Evolutionary conservation across 148 eudicot genomes (phyloP).

Genomic region (Silene latifolia): DNA sequence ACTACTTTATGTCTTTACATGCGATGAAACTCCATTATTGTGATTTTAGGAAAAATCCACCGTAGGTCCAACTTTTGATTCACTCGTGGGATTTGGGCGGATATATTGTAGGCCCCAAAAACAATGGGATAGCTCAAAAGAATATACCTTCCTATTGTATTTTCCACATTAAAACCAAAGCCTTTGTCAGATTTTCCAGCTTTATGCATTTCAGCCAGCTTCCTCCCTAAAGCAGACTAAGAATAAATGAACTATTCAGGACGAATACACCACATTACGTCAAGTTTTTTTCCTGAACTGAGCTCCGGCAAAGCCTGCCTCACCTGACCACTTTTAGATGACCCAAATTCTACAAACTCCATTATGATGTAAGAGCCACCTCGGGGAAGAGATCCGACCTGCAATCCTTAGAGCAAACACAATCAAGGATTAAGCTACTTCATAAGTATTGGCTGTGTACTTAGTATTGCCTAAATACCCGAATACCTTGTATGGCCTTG

Average conservation of each 20-base stretch:
- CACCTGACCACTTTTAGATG: constrained; percentile 82
- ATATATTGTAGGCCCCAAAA: background rate
- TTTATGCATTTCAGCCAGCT: constrained; percentile 96
- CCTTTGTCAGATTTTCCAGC: constrained; percentile 79
- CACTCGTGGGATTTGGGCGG: background rate
- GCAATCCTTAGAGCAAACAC: constrained; percentile 26
- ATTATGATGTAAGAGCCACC: constrained; percentile 96
- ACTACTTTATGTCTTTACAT: too few species aligned
- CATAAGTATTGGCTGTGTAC: background rate
- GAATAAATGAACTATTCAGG: constrained; percentile 23
- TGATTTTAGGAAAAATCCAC: too few species aligned
- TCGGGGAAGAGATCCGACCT: constrained; percentile 76
- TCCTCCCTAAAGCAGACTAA: constrained; percentile 84
- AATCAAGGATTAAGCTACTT: constrained; percentile 16
- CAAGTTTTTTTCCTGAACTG: background rate
- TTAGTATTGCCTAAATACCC: background rate
- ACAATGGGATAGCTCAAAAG: background rate
- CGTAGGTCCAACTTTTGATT: too few species aligned
- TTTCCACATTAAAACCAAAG: constrained; percentile 84
- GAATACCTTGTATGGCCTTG: constrained; percentile 78
- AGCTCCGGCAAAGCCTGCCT: constrained; percentile 12
- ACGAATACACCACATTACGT: background rate
- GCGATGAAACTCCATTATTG: too few species aligned
- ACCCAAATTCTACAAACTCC: constrained; percentile 93
- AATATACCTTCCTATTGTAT: constrained; percentile 90